Evolutionary conservation across 2,329 filamentous ascomycete genomes (phyloP).

Genomic region (Trichocomaceae sp.): DNA sequence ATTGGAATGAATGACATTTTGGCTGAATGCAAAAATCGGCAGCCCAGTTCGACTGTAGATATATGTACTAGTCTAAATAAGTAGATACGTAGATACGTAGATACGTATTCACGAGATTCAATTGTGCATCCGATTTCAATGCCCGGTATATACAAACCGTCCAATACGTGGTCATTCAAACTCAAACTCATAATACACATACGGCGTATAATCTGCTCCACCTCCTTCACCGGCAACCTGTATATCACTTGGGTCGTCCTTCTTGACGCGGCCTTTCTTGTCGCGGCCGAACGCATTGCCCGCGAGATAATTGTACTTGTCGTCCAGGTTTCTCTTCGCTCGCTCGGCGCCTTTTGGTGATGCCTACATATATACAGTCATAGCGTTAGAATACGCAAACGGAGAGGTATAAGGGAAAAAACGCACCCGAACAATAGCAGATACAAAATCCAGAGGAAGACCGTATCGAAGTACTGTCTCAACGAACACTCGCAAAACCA

Average conservation of each 20-base stretch:
- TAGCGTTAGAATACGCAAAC: background rate
- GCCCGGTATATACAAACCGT: constrained; percentile 2
- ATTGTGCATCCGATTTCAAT: background rate
- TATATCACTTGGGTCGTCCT: constrained; percentile 87
- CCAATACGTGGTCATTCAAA: constrained; percentile 45
- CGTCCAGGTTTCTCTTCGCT: constrained; percentile 70
- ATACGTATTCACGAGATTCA: background rate
- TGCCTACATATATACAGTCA: constrained; percentile 50
- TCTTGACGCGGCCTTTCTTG: constrained; percentile 85
- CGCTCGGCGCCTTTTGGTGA: constrained; percentile 76
- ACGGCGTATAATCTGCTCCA: constrained; percentile 82
- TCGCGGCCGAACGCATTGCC: constrained; percentile 91
- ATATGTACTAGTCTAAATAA: background rate
- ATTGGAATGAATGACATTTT: background rate
- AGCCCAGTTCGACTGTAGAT: background rate
- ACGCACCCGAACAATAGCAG: constrained; percentile 73
- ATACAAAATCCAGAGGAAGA: constrained; percentile 81
- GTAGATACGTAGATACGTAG: background rate
- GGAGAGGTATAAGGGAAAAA: background rate
- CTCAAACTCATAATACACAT: constrained; percentile 95
- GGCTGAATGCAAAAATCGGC: background rate
- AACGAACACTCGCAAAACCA: constrained; percentile 88
- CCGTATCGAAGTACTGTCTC: constrained; percentile 97
- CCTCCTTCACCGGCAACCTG: constrained; percentile 65
- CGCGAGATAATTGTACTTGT: constrained; percentile 81